A percentile compares a stretch with the other conserved stretches of the same genome.
Conservation (phyloP, 2,329 filamentous ascomycete genomes). For the Microcyclospora pomicola region DNA sequence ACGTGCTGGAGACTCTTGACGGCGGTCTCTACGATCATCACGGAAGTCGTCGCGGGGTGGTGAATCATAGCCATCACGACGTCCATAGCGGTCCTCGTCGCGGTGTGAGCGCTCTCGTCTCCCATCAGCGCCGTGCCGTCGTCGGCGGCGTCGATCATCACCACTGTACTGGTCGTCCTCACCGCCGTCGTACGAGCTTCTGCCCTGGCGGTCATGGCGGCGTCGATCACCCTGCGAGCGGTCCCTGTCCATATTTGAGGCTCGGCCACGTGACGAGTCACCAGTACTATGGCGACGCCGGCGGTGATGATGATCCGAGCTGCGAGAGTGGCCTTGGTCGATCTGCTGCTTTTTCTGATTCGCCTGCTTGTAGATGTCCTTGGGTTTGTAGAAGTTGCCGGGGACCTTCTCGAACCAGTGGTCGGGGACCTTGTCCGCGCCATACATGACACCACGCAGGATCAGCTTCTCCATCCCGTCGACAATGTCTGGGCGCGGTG, state of each 20-base stretch:
- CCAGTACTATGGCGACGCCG: slow-evolving; percentile 12
- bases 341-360: not conserved
- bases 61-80: slow-evolving; percentile 10
- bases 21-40: not conserved
- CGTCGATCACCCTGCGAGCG: slow-evolving; percentile 9
- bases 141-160: slow-evolving; percentile 12
- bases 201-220: not conserved
- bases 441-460: slow-evolving; percentile 14
- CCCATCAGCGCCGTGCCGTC: slow-evolving; percentile 2
- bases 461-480: slow-evolving; percentile 15
- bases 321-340: not conserved
- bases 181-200: slow-evolving; percentile 13
- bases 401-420: slow-evolving; percentile 25
- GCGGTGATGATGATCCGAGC: slow-evolving; percentile 6
- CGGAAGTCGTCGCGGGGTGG: slow-evolving; percentile 4
- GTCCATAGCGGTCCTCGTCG: slow-evolving; percentile 13
- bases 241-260: slow-evolving; percentile 15
- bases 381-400: slow-evolving; percentile 22
- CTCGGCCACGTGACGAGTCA: slow-evolving; percentile 6
- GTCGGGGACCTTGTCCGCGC: slow-evolving; percentile 26
- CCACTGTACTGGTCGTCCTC: slow-evolving; percentile 13
- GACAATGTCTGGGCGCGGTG: not conserved
- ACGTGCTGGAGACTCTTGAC: not conserved
- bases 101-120: slow-evolving; percentile 6
- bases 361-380: slow-evolving; percentile 9